Base-by-base conservation (phyloP, 2,329 filamentous ascomycete genomes). In the Aspergillus sp. region DNA sequence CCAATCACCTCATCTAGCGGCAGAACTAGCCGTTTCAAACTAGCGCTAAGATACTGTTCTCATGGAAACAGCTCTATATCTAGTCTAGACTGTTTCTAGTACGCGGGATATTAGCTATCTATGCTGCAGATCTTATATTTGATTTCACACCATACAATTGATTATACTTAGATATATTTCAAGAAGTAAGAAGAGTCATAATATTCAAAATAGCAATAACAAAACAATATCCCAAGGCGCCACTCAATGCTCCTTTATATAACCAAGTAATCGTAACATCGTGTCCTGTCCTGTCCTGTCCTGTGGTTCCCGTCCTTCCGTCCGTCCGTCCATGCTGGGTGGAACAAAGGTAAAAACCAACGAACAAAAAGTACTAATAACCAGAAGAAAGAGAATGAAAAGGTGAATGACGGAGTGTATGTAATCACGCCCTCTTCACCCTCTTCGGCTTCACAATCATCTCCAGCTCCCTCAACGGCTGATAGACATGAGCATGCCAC, bases 401-500 rank as follows among this genome's bases (percentile, higher is more conserved):
- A n/a, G 41, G 3, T 3, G 8, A 21, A 50, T n/a, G n/a, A n/a
- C n/a, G n/a, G n/a, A n/a, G n/a, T n/a, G 6, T 1, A 36, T 17
- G n/a, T 0, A 19, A 21, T 54, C 30, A 58, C 32, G 32, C 25
- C 25, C 10, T 38, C 47, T 52, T 62, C 38, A 23, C 32, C 3
- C 32, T n/a, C 25, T 47, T 42, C 36, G 25, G 13, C 2, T 51
- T 51, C 36, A 60, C 47, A 6, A 66, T 49, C 53, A 54, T 30
- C 21, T 62, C 57, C 25, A 69, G 11, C 39, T 64, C 64, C 30
- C 58, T 77, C 21, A 76, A 58, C 0, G 85, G 85, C 79, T 82
- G 84, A 64, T 84, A 86, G 3, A 85, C 73, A 64, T 86, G 83
- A 60, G 84, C 84, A 54, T 86, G 71, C 77, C 82, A 82, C 73